Evolutionary conservation across 2,329 filamentous ascomycete genomes (phyloP).

Genomic region (Alternaria burnsii): DNA sequence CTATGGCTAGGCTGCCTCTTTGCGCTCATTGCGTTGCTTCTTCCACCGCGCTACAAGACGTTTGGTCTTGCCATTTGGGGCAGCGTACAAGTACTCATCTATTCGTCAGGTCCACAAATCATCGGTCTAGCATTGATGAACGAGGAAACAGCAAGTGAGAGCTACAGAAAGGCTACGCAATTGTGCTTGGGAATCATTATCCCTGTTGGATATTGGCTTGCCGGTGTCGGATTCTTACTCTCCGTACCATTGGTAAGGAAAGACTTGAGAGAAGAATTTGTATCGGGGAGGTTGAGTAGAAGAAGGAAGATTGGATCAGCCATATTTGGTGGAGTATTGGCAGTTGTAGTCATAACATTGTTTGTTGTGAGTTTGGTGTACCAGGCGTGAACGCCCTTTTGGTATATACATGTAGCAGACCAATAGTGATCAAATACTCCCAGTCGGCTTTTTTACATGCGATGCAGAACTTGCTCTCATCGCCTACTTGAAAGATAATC

Average conservation of each 20-base stretch:
- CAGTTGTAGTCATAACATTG: not conserved
- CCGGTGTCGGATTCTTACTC: not conserved
- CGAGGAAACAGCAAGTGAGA: not conserved
- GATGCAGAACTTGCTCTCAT: not conserved
- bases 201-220: not conserved
- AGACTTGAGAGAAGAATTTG: not conserved
- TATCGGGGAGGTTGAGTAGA: too few species aligned
- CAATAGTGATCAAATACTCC: not conserved
- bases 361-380: not conserved
- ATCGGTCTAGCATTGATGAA: not conserved
- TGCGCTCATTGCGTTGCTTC: not conserved
- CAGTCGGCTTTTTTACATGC: not conserved
- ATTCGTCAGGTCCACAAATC: not conserved
- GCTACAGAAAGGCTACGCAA: not conserved
- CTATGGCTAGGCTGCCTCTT: not conserved
- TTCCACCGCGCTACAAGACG: not conserved
- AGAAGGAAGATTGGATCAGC: not conserved
- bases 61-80: not conserved
- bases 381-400: not conserved
- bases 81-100: not conserved
- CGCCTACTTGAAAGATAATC: constrained; percentile 3
- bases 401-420: not conserved
- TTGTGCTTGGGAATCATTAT: not conserved
- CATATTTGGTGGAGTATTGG: not conserved
- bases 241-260: not conserved